Evolutionary conservation across 345 rosid genomes (phyloP), one percentile per base, ranked within the genome.

Genomic region (Populus pruinosa): DNA sequence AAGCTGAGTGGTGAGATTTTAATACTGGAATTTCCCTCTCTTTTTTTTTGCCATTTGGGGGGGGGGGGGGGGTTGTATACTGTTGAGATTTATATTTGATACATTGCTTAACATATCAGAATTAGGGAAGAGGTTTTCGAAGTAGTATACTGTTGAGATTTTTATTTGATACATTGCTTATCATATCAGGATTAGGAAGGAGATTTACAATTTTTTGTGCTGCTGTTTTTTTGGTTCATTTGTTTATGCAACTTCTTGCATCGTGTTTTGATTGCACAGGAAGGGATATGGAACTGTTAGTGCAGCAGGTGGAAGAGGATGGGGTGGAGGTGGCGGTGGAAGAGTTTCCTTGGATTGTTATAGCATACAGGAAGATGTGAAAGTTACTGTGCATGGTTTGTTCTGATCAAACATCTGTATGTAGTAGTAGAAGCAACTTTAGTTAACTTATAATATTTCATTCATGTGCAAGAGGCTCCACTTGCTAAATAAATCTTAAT

Each of bases 321-420:
- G 90, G 89, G 99, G 96, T 56, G 99, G 99, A 78, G 99, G 99
- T 79, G 96, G 99, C 9, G 99, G 99, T 74, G 98, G 99, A 84
- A 92, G 99, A 87, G 83, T 96, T 71, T 91, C 97, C 69, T 89
- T 96, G 80, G 91, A 92, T 75, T 92, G 97, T 86, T 96, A 93
- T 90, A 92, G 98, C 93, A 90, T 91, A 85, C 98, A 96, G 81
- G 99, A 96, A 89, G 92, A 91, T 79, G 78, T 93, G 69, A 89
- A 84, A 80, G 90, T 96, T 77, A 83, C 92, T 72, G 94, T 91
- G 59, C 98, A 92, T 89, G 99, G 99, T 96, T 86, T 72, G 96
- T 87, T 70, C 80, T 75, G 73, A 85, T 80, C 73, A 83, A 62
- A n/a, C 78, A 61, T 18, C 77, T 80, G 47, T 80, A 66, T 72